A percentile compares a stretch with the other conserved stretches of the same genome.
phyloP scores from a whole-genome alignment of 192 early-diverging fungal genomes.

The Coemansia biformis region DNA sequence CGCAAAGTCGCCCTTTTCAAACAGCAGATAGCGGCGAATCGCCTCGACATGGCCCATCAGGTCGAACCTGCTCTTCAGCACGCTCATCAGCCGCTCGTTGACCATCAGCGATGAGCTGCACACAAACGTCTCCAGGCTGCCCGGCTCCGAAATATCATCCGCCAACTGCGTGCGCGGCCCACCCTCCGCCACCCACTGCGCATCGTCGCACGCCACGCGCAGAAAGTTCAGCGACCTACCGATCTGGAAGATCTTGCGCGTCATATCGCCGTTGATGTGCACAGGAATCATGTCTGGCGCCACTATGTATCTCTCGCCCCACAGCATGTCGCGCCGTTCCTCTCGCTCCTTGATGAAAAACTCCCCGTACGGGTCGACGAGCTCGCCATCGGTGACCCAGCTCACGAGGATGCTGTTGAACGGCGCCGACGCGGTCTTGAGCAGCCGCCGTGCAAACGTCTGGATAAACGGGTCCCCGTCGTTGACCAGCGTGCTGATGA shows the following conservation, averaged over 20 bases:
- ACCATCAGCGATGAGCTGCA: conserved; percentile 65
- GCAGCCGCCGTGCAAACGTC: conserved; percentile 65
- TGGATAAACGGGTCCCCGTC: conserved; percentile 91
- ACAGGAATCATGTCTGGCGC: conserved; percentile 78
- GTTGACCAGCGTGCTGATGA: conserved; percentile 74
- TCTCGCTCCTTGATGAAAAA: conserved; percentile 75
- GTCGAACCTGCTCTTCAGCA: conserved; percentile 73
- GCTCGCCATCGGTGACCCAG: conserved; percentile 93
- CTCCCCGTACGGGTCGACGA: conserved; percentile 87
- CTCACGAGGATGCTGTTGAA: conserved; percentile 84
- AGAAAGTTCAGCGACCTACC: conserved; percentile 86
- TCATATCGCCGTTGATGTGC: conserved; percentile 68
- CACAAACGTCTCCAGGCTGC: conserved; percentile 67
- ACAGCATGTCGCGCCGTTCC: conserved; percentile 65
- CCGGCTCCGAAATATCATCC: conserved; percentile 58
- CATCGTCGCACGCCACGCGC: conserved; percentile 60
- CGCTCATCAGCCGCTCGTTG: conserved; percentile 69
- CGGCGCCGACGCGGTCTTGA: conserved; percentile 74
- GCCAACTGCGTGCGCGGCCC: conserved; percentile 30
- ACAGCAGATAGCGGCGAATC: conserved; percentile 80
- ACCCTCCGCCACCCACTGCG: conserved; percentile 49
- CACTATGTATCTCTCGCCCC: conserved; percentile 75
- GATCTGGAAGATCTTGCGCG: conserved; percentile 84
- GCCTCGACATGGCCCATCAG: conserved; percentile 81
- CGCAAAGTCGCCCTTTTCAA: conserved; percentile 94